phyloP scores from a whole-genome alignment of 768 basidiomycete genomes.

The Mycena filopes region DNA sequence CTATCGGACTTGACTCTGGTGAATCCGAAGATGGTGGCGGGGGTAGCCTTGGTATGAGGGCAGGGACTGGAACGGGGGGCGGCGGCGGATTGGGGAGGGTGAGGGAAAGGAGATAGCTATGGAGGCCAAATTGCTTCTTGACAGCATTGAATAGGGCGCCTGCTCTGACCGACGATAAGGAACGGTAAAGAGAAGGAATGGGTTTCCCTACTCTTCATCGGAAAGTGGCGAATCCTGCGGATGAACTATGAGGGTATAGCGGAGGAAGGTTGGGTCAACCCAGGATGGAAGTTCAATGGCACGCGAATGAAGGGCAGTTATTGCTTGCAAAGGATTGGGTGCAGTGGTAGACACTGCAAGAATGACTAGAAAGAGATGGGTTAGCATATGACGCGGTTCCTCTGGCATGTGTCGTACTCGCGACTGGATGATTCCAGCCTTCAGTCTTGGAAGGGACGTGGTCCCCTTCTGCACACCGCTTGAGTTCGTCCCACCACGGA shows the following conservation, averaged over 20 bases:
- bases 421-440: slow-evolving; percentile 89
- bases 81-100: slow-evolving; percentile 71
- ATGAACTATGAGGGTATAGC: slow-evolving; percentile 84
- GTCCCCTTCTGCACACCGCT: slow-evolving; percentile 81
- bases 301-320: slow-evolving; percentile 79
- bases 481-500: slow-evolving; percentile 92
- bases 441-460: slow-evolving; percentile 75
- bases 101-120: slow-evolving; percentile 77
- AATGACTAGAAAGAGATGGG: slow-evolving; percentile 63
- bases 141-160: slow-evolving; percentile 85
- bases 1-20: slow-evolving; percentile 36
- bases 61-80: slow-evolving; percentile 73
- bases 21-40: slow-evolving; percentile 54
- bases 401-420: slow-evolving; percentile 66
- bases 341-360: slow-evolving; percentile 85
- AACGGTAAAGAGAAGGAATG: slow-evolving; percentile 12
- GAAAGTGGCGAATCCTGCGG: slow-evolving; percentile 74
- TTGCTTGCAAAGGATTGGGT: slow-evolving; percentile 82
- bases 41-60: slow-evolving; percentile 74
- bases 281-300: slow-evolving; percentile 77
- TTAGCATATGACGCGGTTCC: slow-evolving; percentile 21
- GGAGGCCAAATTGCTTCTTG: slow-evolving; percentile 87
- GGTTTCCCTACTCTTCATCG: slow-evolving; percentile 82
- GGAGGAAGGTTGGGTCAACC: slow-evolving; percentile 79
- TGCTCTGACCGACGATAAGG: slow-evolving; percentile 57